phyloP scores from a whole-genome alignment of 306 rosid species.

The Quercus rubra region DNA sequence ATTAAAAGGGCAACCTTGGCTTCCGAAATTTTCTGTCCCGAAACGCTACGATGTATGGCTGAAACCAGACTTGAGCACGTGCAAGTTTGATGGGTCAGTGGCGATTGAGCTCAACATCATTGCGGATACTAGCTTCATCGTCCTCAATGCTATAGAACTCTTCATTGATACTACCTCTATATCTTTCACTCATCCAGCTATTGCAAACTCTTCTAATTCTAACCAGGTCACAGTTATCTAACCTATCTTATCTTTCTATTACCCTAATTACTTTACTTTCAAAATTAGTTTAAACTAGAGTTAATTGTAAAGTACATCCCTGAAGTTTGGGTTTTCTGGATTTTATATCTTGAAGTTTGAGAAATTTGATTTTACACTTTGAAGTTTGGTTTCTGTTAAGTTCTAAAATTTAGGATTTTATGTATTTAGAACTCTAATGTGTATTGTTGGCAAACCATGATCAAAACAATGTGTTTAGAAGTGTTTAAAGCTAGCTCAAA shows the following conservation, averaged over 20 bases:
- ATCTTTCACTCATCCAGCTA: slow-evolving; percentile 27
- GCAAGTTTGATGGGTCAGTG: slow-evolving; percentile 73
- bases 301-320: no score
- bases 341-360: no score
- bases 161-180: slow-evolving; percentile 25
- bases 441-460: no score
- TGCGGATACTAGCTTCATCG: slow-evolving; percentile 59
- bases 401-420: no score
- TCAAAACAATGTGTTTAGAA: no score
- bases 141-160: slow-evolving; percentile 76
- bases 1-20: slow-evolving; percentile 81
- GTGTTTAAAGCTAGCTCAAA: no score
- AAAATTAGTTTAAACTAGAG: no score
- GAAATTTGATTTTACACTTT: no score
- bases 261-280: neutral
- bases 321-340: no score
- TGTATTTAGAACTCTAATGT: no score
- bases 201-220: slow-evolving; percentile 18
- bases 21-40: slow-evolving; percentile 81
- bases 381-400: no score
- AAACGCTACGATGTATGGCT: slow-evolving; percentile 63
- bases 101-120: slow-evolving; percentile 57
- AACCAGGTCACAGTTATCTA: slow-evolving; percentile 23
- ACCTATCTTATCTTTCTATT: neutral
- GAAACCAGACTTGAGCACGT: slow-evolving; percentile 64